phyloP scores from a whole-genome alignment of 2,329 filamentous ascomycete genomes.

The Fusarium zealandicum region DNA sequence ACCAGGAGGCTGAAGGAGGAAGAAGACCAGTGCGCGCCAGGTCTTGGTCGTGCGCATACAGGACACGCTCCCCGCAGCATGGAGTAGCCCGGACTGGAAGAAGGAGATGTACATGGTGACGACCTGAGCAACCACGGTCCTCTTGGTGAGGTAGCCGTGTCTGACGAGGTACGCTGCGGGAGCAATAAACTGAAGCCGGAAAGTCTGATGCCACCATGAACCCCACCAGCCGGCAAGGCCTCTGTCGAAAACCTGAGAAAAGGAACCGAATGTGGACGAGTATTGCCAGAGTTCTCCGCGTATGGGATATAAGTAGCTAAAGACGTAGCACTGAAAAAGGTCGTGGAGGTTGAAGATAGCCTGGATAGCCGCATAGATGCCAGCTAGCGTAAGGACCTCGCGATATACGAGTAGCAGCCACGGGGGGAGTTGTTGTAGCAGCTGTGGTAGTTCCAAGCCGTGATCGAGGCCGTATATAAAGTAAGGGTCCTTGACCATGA shows the following conservation, averaged over 20 bases:
- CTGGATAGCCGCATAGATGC: constrained; percentile 66
- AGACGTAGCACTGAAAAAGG: constrained; percentile 59
- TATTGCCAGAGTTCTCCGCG: constrained; percentile 60
- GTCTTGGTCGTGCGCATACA: constrained; percentile 60
- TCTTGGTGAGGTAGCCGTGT: constrained; percentile 49
- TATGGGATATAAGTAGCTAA: constrained; percentile 60
- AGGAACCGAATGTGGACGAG: constrained; percentile 63
- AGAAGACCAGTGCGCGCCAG: constrained; percentile 71
- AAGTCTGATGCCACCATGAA: constrained; percentile 89
- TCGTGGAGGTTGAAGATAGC: constrained; percentile 67
- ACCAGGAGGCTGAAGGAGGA: constrained; percentile 72
- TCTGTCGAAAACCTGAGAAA: constrained; percentile 64
- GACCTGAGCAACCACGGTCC: constrained; percentile 37
- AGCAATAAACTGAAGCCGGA: constrained; percentile 74
- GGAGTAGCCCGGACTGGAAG: constrained; percentile 70
- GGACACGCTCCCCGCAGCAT: constrained; percentile 74
- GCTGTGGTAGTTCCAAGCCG: constrained; percentile 48
- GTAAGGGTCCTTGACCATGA: constrained; percentile 80
- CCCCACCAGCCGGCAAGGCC: constrained; percentile 87
- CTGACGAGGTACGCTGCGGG: constrained; percentile 59
- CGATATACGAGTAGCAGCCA: constrained; percentile 62
- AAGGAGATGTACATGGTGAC: constrained; percentile 58
- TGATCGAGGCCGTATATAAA: constrained; percentile 65
- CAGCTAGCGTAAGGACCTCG: constrained; percentile 61
- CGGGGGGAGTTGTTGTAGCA: constrained; percentile 52